A percentile compares a stretch with the other conserved stretches of the same genome.
Evolutionary conservation across 345 rosid species (phyloP).

Genomic region (Salix brachista): DNA sequence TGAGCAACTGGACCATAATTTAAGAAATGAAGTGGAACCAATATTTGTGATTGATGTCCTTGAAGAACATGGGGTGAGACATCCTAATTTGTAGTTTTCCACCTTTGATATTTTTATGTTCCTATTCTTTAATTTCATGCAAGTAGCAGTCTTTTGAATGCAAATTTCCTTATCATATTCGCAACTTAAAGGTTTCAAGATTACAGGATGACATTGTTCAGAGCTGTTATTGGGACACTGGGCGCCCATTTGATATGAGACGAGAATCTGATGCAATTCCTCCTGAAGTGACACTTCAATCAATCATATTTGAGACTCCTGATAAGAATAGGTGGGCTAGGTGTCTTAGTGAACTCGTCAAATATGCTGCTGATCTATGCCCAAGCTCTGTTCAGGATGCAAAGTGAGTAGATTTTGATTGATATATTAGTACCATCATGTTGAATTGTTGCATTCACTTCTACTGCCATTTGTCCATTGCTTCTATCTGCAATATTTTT

Average conservation of each 20-base stretch:
- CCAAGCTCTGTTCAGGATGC: conserved; percentile 91
- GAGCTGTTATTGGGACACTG: conserved; percentile 93
- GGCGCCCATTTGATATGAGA: conserved; percentile 85
- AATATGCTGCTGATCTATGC: conserved; percentile 93
- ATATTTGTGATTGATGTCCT: conserved; percentile 90
- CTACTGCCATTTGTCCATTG: not conserved
- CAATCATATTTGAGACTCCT: conserved; percentile 90
- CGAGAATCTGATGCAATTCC: conserved; percentile 90
- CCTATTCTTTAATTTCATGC: not conserved
- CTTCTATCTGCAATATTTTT: not conserved
- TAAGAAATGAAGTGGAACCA: conserved; percentile 77
- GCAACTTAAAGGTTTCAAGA: conserved; percentile 1
- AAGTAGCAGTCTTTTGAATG: conserved; percentile 4
- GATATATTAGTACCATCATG: not conserved
- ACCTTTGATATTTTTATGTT: conserved; percentile 3
- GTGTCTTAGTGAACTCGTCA: conserved; percentile 90
- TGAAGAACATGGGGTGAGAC: conserved; percentile 94
- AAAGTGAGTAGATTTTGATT: conserved; percentile 52
- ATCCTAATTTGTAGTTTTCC: conserved; percentile 14
- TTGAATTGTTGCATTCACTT: not conserved
- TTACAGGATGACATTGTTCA: conserved; percentile 96
- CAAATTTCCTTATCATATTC: not conserved
- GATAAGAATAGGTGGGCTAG: conserved; percentile 97
- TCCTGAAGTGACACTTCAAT: conserved; percentile 88
- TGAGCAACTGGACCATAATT: conserved; percentile 56